Base-by-base conservation (phyloP, 345 rosid species). In the Chamaenerion angustifolium region DNA sequence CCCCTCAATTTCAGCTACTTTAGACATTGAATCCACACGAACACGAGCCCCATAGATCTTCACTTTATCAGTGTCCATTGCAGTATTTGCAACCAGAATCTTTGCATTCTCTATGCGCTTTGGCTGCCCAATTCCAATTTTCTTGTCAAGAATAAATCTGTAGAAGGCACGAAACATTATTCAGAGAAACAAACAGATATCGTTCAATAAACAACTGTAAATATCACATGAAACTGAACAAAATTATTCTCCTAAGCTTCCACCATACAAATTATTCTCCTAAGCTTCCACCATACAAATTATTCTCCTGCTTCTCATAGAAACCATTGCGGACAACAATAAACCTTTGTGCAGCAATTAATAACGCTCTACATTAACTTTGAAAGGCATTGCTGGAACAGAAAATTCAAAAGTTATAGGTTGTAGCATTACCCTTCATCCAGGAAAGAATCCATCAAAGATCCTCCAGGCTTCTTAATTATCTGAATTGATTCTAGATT, bases 141-240 rank as follows among this genome's bases (percentile, higher is more conserved):
- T 92, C 95, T 92, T 92, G 82, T 92, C 98, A 58, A 92, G 98
- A 69, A 92, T 87, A 56, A 92, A 92, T 66, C 98, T 92, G 64
- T 49, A 52, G 2, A 21, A 2, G 25, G 25, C 25, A 45, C n/a
- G 16, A 25, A 63, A 15, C 19, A 12, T 23, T n/a, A 27, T 16
- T 6, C 15, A 12, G 11, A n/a, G 42, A 8, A 2, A 27, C 12
- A 27, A 10, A 12, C 14, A 23, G 19, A 12, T n/a, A 27, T 1
- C n/a, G 12, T 0, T 19, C 42, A 12, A 19, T 53, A 43, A 45
- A 45, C 9, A 45, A 49, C 1, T 21, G 25, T 21, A 21, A 21
- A 21, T 21, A 21, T 21, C 25, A 10, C 1, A 25, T 27, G 37
- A 7, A 12, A 31, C 9, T 5, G 8, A 49, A 13, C 4, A 49